Evolutionary conservation across 371 early-diverging fungal genomes (phyloP).

Genomic region (Fennellomyces sp.): DNA sequence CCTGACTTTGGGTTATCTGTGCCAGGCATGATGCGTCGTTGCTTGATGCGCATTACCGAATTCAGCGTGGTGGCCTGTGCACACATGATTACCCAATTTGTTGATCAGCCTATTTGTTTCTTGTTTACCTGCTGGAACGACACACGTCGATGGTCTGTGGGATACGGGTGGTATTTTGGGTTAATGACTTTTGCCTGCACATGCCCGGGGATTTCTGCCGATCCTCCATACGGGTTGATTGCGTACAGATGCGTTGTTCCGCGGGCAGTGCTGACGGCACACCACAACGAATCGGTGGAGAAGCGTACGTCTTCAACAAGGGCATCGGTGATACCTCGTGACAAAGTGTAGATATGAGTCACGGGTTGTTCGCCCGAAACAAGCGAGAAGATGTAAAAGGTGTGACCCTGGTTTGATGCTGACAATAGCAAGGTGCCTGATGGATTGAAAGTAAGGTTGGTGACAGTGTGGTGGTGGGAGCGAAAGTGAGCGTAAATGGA

Average conservation of each 20-base stretch:
- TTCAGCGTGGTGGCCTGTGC: slow-evolving; percentile 18
- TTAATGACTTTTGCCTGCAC: slow-evolving; percentile 42
- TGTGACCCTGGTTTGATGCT: slow-evolving; percentile 72
- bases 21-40: slow-evolving; percentile 41
- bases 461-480: slow-evolving; percentile 72
- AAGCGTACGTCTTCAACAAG: slow-evolving; percentile 71
- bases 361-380: slow-evolving; percentile 26
- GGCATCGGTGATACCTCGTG: slow-evolving; percentile 80
- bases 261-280: slow-evolving; percentile 71
- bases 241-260: slow-evolving; percentile 81
- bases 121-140: not conserved
- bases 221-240: slow-evolving; percentile 71
- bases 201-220: slow-evolving; percentile 63
- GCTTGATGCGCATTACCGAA: slow-evolving; percentile 58
- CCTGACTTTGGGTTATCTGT: not conserved
- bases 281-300: slow-evolving; percentile 75
- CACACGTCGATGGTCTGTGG: not conserved
- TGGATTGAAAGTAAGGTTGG: slow-evolving; percentile 63
- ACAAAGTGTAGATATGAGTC: slow-evolving; percentile 65
- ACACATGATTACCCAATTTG: not conserved
- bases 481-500: slow-evolving; percentile 71
- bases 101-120: not conserved
- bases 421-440: slow-evolving; percentile 73
- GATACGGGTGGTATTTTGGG: slow-evolving; percentile 20
- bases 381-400: slow-evolving; percentile 69